These are phyloP conservation scores for Cornus controversa DNA, from an alignment of 148 eudicot species.

Conservation along the genomic window DNA sequence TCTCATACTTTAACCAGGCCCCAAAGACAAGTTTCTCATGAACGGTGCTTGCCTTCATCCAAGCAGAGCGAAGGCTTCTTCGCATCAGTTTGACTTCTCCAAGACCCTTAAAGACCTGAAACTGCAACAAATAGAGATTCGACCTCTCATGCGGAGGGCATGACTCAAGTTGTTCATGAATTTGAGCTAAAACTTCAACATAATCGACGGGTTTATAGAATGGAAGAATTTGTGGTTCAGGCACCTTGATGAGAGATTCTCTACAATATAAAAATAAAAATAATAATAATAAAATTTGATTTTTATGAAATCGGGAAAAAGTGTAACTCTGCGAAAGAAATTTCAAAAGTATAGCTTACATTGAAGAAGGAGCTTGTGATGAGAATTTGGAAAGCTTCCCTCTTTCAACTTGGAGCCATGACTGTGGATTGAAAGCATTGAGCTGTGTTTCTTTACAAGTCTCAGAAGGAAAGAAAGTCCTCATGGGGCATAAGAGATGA, in stretches of 20 bases:
- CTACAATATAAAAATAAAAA: slow-evolving; percentile 37
- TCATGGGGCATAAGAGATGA: slow-evolving; percentile 83
- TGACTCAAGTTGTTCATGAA: slow-evolving; percentile 86
- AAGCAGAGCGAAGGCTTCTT: slow-evolving; percentile 86
- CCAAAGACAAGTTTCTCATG: slow-evolving; percentile 80
- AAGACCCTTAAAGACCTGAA: slow-evolving; percentile 92
- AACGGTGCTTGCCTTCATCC: slow-evolving; percentile 69
- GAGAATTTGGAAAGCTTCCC: slow-evolving; percentile 73
- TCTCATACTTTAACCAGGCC: slow-evolving; percentile 94
- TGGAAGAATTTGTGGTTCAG: slow-evolving; percentile 77
- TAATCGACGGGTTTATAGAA: slow-evolving; percentile 88
- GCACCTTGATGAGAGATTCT: slow-evolving; percentile 89
- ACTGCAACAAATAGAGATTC: slow-evolving; percentile 71
- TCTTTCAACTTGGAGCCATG: slow-evolving; percentile 98
- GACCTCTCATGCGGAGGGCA: slow-evolving; percentile 65
- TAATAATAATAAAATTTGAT: neutral
- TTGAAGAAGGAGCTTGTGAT: slow-evolving; percentile 64
- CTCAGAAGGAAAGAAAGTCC: slow-evolving; percentile 81
- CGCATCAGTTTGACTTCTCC: slow-evolving; percentile 88
- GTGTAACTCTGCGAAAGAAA: neutral
- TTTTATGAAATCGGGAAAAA: neutral
- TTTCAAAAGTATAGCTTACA: slow-evolving; percentile 45
- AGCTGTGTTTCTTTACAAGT: slow-evolving; percentile 82
- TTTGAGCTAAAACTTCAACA: slow-evolving; percentile 91
- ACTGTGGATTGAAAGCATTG: slow-evolving; percentile 84